Base-by-base conservation (phyloP, 305 asterid species). In the Rubia balearica region DNA sequence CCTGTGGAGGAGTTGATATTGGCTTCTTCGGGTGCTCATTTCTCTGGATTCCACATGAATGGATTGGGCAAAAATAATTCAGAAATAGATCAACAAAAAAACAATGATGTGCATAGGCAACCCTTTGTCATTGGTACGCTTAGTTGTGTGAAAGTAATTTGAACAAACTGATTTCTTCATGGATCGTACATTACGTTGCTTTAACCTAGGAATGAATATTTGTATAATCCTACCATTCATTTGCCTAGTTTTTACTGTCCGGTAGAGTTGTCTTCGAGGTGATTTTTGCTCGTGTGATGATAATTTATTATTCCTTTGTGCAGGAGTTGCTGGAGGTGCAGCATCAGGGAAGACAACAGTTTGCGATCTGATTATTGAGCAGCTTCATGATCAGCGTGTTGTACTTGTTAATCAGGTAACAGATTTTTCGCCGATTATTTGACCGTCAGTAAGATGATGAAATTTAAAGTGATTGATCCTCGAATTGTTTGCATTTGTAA, bases 251-350 rank as follows among this genome's bases (percentile, higher is more conserved):
- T 48, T 14, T n/a, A 46, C 12, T 61, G 19, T 60, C 38, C 0
- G 17, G 46, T 16, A n/a, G 38, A 43, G 55, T 11, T 73, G 12
- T 46, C 21, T 4, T 48, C 33, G 9, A 42, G 7, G 4, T 45
- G 4, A 16, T 33, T 10, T 64, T 8, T 42, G 48, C 14, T 33
- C 22, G 46, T 46, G 73, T 72, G 78, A 57, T 71, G 68, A n/a
- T 79, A 64, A 69, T 71, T 48, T 74, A 60, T 33, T 55, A 51
- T 67, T 69, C 24, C 68, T 71, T 46, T 63, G 51, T 46, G 43
- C 84, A 94, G 99, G 99, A 66, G 99, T 94, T 78, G 95, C 97
- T 19, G 99, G 99, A 76, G 99, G 99, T 71, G 96, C 99, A 46
- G 96, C 99, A 60, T 89, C 98, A 77, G 98, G 99, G 71, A 94